A percentile compares a stretch with the other conserved stretches of the same genome.
Evolutionary conservation across 116 monocot species (phyloP).

Genomic region (Zostera marina): DNA sequence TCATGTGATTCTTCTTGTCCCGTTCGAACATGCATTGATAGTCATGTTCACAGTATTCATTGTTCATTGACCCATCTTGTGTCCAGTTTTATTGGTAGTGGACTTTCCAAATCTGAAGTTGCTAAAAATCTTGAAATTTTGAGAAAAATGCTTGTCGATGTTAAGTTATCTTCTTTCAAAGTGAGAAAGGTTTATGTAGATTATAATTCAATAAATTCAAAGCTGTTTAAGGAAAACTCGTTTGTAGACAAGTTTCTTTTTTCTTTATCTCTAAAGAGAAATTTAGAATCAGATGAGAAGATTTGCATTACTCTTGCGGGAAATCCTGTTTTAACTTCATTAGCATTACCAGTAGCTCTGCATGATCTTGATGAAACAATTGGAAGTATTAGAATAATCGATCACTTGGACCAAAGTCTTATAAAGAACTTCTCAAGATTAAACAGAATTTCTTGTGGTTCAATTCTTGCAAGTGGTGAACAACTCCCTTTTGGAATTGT

Average conservation of each 20-base stretch:
- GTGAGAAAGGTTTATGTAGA: slow-evolving; percentile 25
- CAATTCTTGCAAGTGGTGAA: slow-evolving; percentile 82
- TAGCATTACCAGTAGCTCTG: slow-evolving; percentile 72
- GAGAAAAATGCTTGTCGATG: slow-evolving; percentile 34
- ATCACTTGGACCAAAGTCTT: slow-evolving; percentile 7
- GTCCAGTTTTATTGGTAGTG: slow-evolving; percentile 18
- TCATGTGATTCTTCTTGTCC: slow-evolving; percentile 48
- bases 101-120: slow-evolving; percentile 20
- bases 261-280: slow-evolving; percentile 47
- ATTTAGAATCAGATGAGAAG: slow-evolving; percentile 23
- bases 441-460: slow-evolving; percentile 56
- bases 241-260: slow-evolving; percentile 28
- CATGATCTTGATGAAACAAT: slow-evolving; percentile 55
- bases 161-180: slow-evolving; percentile 40
- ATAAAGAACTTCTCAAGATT: slow-evolving; percentile 23
- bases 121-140: slow-evolving; percentile 26
- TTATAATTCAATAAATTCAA: slow-evolving; percentile 9
- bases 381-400: slow-evolving; percentile 11
- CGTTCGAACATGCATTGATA: slow-evolving; percentile 46
- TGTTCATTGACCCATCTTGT: slow-evolving; percentile 30
- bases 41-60: slow-evolving; percentile 49
- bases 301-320: slow-evolving; percentile 24
- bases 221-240: slow-evolving; percentile 17
- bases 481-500: slow-evolving; percentile 83
- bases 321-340: slow-evolving; percentile 55